Base-by-base conservation (phyloP, 192 early-diverging fungal species). In the Haplosporangium gracile region DNA sequence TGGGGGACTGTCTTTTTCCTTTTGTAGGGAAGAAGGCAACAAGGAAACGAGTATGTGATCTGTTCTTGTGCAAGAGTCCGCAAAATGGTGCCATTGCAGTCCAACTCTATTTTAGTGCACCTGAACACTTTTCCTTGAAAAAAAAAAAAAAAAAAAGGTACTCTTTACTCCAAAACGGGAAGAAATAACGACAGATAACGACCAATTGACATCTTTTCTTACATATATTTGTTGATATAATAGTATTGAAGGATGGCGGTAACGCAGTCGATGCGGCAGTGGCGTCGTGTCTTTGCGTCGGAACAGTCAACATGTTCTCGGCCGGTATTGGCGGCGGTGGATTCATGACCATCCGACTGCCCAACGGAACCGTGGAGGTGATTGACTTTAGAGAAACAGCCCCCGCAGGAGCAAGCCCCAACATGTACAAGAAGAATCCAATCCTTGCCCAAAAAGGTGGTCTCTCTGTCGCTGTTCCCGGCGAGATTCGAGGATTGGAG, bases 251-350 rank as follows among this genome's bases (percentile, higher is more conserved):
- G 82, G 92, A 95, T 22, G 96, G 96, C 74, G 98, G 98, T 51
- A 96, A 93, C 49, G 97, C 98, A 4, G 93, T 97, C 1, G 98
- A 99, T 88, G 94, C 96, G 1, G 94, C 96, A 18, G 93, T 99
- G 53, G 97, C 97, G 4, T 91, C 97, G 49, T 91, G 95, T 13
- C 90, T 97, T 24, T 98, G 97, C 80, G 91, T 97, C 74, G 98
- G 97, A 63, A 92, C 95, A n/a, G 93, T 97, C 34, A 95, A 98
- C 82, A 94, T 91, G 60, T 97, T 97, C 88, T 94, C 95, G 22
- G 93, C 94, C 26, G 98, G 98, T 42, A 96, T 99, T 71, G 97
- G 98, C 53, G 97, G 98, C 15, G 98, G 98, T 39, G 98, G 98
- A 9, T 98, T 99, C 83, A 96, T 98, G 95, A 90, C 97, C 11